Conservation (phyloP, 768 basidiomycete genomes). For the Pleurotus citrinopileatus region DNA sequence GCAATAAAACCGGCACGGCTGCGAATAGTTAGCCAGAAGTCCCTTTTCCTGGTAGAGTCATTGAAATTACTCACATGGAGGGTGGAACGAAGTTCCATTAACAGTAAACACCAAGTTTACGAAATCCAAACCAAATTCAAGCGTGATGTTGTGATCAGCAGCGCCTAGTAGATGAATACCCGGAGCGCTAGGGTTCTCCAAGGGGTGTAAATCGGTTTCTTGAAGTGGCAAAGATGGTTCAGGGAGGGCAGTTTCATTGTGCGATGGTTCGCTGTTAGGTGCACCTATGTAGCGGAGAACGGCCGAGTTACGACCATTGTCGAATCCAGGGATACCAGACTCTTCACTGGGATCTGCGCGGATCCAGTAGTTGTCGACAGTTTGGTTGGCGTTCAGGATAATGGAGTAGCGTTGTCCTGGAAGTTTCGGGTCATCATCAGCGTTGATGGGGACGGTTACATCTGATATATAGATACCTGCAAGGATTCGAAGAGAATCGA, state of each 20-base stretch:
- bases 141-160: constrained; percentile 9
- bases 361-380: constrained; percentile 46
- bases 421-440: constrained; percentile 18
- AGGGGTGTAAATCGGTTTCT: constrained; percentile 35
- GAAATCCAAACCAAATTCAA: constrained; percentile 20
- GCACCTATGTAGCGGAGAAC: constrained; percentile 37
- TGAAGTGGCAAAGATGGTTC: constrained; percentile 21
- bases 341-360: constrained; percentile 30
- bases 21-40: neutral
- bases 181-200: constrained; percentile 26
- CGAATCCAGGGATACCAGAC: constrained; percentile 18
- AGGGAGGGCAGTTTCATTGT: constrained; percentile 22
- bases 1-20: constrained; percentile 40
- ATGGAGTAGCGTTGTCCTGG: constrained; percentile 44
- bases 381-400: constrained; percentile 34
- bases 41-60: neutral
- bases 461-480: neutral
- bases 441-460: too few relatives aligned
- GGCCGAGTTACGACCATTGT: constrained; percentile 36
- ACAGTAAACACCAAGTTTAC: constrained; percentile 19
- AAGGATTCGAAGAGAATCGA: constrained; percentile 5
- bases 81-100: constrained; percentile 21
- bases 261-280: constrained; percentile 26
- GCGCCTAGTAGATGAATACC: neutral
- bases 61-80: constrained; percentile 17